Evolutionary conservation across 257 asterid species (phyloP).

Genomic region (Solanum ahanhuiri): DNA sequence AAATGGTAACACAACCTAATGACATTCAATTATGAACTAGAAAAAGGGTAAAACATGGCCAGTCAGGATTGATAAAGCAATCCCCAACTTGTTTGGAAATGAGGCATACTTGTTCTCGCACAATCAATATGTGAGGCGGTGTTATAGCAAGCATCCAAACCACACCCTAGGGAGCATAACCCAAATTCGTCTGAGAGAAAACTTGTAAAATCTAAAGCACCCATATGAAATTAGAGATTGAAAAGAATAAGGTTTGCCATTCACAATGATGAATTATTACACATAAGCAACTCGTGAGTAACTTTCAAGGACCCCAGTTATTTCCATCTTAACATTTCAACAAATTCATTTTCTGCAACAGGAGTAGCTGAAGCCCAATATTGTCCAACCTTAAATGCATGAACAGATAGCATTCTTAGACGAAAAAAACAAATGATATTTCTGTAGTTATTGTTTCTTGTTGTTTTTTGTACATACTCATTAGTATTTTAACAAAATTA

Average conservation of each 20-base stretch:
- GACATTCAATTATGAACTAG: not conserved
- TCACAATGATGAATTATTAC: not conserved
- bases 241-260: not conserved
- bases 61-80: not conserved
- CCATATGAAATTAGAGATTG: not conserved
- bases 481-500: not conserved
- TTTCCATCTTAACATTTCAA: not conserved
- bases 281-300: not conserved
- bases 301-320: not conserved
- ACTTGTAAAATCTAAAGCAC: not conserved
- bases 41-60: not conserved
- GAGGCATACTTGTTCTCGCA: not conserved
- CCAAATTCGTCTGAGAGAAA: not conserved
- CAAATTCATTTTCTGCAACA: not conserved
- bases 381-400: not conserved
- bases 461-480: not conserved
- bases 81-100: not conserved
- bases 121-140: not conserved
- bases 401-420: not conserved
- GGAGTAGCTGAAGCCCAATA: not conserved
- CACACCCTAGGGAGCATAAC: not conserved
- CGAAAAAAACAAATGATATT: not conserved
- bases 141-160: not conserved
- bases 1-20: not conserved
- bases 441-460: not conserved